phyloP scores from a whole-genome alignment of 208 protist genomes.

The Wallacemonas sp. region DNA sequence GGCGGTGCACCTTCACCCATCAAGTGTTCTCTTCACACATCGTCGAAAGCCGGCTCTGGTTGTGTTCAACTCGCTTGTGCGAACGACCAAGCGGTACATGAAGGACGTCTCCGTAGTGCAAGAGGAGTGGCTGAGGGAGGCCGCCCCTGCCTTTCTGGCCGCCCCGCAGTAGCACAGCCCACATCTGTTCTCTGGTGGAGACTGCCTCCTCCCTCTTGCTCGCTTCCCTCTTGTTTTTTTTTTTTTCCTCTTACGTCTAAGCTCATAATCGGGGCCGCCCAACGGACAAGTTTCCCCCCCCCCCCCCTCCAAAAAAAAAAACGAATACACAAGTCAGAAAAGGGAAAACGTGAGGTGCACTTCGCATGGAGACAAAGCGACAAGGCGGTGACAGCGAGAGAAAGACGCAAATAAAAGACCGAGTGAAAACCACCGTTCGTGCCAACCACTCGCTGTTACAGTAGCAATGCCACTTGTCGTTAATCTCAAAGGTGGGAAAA shows the following conservation, averaged over 20 bases:
- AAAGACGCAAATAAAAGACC: too few species aligned
- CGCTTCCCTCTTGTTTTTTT: background rate
- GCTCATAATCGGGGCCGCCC: background rate
- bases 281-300: too few species aligned
- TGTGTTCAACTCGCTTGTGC: slow-evolving; percentile 88
- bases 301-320: slow-evolving; percentile 1
- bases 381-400: too few species aligned
- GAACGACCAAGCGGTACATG: slow-evolving; percentile 91
- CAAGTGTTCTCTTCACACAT: slow-evolving; percentile 83
- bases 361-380: too few species aligned
- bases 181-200: background rate
- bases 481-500: too few species aligned
- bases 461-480: too few species aligned
- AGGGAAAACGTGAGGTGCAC: background rate
- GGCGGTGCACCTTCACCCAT: slow-evolving; percentile 85
- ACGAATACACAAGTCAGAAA: slow-evolving; percentile 7
- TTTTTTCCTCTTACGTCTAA: background rate
- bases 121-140: slow-evolving; percentile 88
- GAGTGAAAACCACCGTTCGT: too few species aligned
- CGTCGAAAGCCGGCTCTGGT: slow-evolving; percentile 84
- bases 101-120: slow-evolving; percentile 88
- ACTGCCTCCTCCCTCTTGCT: slow-evolving; percentile 7
- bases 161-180: slow-evolving; percentile 36
- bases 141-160: slow-evolving; percentile 59
- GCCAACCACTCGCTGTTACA: too few species aligned